Percentiles rank a stretch among this genome's conserved stretches.
Evolutionary conservation across 1,284 basidiomycete species (phyloP).

Genomic region (Austroboletus novae-zelandiae): DNA sequence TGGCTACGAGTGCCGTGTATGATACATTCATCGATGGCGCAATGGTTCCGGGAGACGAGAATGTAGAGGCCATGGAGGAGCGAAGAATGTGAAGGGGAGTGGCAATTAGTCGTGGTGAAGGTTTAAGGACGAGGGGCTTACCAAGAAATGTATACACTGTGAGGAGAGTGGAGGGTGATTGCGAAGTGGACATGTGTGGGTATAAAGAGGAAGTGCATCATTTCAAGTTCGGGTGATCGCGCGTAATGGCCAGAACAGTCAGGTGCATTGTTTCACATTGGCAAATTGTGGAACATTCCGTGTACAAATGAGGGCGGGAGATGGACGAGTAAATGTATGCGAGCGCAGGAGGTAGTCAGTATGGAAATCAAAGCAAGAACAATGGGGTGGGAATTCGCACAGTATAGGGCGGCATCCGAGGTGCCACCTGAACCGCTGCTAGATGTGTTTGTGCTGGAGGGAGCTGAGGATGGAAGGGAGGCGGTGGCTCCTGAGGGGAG

Average conservation of each 20-base stretch:
- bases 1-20: constrained; percentile 43
- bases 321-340: constrained; percentile 4
- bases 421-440: background rate
- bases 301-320: background rate
- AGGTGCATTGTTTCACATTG: background rate
- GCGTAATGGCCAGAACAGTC: background rate
- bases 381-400: constrained; percentile 15
- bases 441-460: background rate
- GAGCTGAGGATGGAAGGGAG: background rate
- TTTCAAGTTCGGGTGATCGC: constrained; percentile 7
- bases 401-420: constrained; percentile 26
- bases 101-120: background rate
- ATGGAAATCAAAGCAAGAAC: constrained; percentile 15
- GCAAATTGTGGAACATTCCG: background rate
- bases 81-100: constrained; percentile 6
- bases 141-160: constrained; percentile 34
- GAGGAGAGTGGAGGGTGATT: background rate
- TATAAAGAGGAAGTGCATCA: background rate
- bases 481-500: background rate
- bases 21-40: constrained; percentile 14
- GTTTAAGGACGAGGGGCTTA: constrained; percentile 12
- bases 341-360: constrained; percentile 14
- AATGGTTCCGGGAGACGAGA: background rate
- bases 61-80: constrained; percentile 18
- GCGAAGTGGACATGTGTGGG: constrained; percentile 10